phyloP scores from a whole-genome alignment of 1,284 basidiomycete genomes.

The Wallemia ichthyophaga region DNA sequence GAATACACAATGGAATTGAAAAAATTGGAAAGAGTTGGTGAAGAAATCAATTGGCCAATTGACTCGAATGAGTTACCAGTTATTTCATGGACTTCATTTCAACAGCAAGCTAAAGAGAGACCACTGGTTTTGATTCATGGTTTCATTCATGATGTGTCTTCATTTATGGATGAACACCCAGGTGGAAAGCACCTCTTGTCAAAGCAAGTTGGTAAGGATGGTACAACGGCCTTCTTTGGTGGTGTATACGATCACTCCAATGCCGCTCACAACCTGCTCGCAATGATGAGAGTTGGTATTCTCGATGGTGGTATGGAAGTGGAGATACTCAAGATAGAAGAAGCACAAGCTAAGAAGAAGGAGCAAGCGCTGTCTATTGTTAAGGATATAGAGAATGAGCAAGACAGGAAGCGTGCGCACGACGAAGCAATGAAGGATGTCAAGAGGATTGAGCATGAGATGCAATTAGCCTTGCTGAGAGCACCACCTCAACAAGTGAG shows the following conservation, averaged over 20 bases:
- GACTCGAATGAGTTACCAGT: constrained; percentile 35
- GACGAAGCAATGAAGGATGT: background rate
- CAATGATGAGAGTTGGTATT: constrained; percentile 71
- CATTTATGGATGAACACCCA: constrained; percentile 72
- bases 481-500: background rate
- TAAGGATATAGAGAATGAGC: background rate
- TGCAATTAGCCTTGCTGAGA: background rate
- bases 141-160: constrained; percentile 63
- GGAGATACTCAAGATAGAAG: constrained; percentile 18
- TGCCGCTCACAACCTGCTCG: constrained; percentile 53
- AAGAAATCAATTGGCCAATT: constrained; percentile 46
- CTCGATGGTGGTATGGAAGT: constrained; percentile 45
- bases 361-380: background rate
- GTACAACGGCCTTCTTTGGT: constrained; percentile 73
- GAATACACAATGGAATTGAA: constrained; percentile 78
- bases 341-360: background rate
- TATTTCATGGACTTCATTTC: constrained; percentile 57
- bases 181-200: constrained; percentile 37
- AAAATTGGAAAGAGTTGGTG: constrained; percentile 37
- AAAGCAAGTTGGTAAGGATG: constrained; percentile 43
- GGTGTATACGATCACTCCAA: constrained; percentile 82
- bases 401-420: background rate
- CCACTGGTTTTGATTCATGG: constrained; percentile 54
- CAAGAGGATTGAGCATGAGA: background rate
- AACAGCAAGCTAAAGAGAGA: constrained; percentile 40